A percentile compares a stretch with the other conserved stretches of the same genome.
Evolutionary conservation across 2,329 filamentous ascomycete genomes (phyloP).

Genomic region (Hymenoscyphus repandus): DNA sequence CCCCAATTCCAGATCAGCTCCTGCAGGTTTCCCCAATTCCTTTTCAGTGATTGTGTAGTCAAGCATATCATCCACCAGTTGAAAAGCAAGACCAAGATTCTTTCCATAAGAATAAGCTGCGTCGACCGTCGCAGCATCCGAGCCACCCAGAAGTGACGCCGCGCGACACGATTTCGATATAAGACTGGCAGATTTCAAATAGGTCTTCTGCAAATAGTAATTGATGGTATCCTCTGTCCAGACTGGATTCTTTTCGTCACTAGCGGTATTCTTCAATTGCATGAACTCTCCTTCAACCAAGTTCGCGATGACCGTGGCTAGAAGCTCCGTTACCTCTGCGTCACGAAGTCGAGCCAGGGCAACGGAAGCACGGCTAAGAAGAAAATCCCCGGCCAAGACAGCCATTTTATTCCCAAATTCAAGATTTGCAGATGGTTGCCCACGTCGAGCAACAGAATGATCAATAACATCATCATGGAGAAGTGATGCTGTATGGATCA

Average conservation of each 20-base stretch:
- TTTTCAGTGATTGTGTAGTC: slow-evolving; percentile 85
- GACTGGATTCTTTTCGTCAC: slow-evolving; percentile 75
- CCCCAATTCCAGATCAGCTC: slow-evolving; percentile 87
- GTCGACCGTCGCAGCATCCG: slow-evolving; percentile 74
- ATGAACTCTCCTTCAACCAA: slow-evolving; percentile 98
- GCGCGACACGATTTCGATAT: slow-evolving; percentile 96
- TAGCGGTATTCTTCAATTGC: slow-evolving; percentile 95
- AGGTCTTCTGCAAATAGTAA: slow-evolving; percentile 98
- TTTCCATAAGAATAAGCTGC: slow-evolving; percentile 89
- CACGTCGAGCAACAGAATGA: slow-evolving; percentile 78
- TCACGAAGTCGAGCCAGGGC: slow-evolving; percentile 86
- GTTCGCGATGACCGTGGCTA: slow-evolving; percentile 96
- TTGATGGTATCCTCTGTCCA: slow-evolving; percentile 86
- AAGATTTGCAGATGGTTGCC: slow-evolving; percentile 81
- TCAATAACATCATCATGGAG: slow-evolving; percentile 99
- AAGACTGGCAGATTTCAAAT: slow-evolving; percentile 90
- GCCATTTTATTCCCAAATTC: slow-evolving; percentile 99
- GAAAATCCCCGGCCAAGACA: slow-evolving; percentile 92
- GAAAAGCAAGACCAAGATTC: slow-evolving; percentile 91
- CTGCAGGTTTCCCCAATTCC: slow-evolving; percentile 90
- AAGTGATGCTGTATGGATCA: slow-evolving; percentile 94
- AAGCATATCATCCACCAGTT: slow-evolving; percentile 95
- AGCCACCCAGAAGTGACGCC: slow-evolving; percentile 76
- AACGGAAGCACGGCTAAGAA: slow-evolving; percentile 88
- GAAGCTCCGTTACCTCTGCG: slow-evolving; percentile 87